phyloP scores from a whole-genome alignment of 495 filamentous ascomycete genomes.

The Trichoderma reesei region DNA sequence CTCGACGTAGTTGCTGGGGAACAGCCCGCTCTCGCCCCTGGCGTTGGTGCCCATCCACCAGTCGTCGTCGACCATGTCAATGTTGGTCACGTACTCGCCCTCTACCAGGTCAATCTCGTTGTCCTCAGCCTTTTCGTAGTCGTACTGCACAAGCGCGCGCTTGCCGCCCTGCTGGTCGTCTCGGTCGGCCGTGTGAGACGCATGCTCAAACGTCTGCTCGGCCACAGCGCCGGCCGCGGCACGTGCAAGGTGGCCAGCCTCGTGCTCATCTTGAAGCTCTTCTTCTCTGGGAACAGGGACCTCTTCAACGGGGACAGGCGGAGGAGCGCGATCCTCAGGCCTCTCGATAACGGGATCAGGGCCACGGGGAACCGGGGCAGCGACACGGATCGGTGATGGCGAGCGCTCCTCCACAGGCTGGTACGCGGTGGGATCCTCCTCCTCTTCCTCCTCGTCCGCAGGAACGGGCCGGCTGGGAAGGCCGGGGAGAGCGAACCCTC shows the following conservation, averaged over 20 bases:
- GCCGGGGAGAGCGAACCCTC: slow-evolving; percentile 64
- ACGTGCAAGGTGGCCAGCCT: slow-evolving; percentile 52
- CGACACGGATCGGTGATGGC: slow-evolving; percentile 74
- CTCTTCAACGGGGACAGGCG: slow-evolving; percentile 45
- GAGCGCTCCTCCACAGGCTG: slow-evolving; percentile 18
- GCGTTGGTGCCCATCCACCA: slow-evolving; percentile 95
- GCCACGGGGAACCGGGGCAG: slow-evolving; percentile 70
- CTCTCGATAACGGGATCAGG: slow-evolving; percentile 43
- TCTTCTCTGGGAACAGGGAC: slow-evolving; percentile 53
- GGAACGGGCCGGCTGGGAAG: slow-evolving; percentile 53
- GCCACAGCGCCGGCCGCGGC: slow-evolving; percentile 49
- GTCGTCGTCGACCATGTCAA: slow-evolving; percentile 94
- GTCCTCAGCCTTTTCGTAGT: slow-evolving; percentile 95
- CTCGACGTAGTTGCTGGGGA: slow-evolving; percentile 96
- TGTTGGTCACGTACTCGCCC: slow-evolving; percentile 83
- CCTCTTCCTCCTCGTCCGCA: slow-evolving; percentile 44
- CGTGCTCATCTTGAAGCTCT: slow-evolving; percentile 53
- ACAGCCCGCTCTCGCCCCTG: slow-evolving; percentile 73
- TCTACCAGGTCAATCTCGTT: slow-evolving; percentile 92
- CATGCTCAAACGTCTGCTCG: slow-evolving; percentile 24
- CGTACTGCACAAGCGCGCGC: slow-evolving; percentile 75
- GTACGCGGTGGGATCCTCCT: slow-evolving; percentile 34
- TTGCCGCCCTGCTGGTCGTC: slow-evolving; percentile 38
- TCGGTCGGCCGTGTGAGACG: slow-evolving; percentile 19
- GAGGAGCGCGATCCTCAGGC: slow-evolving; percentile 36